Percentiles rank a stretch among this genome's conserved stretches.
Conservation (phyloP, 805 yeast species). For the Suhomyces emberorum region DNA sequence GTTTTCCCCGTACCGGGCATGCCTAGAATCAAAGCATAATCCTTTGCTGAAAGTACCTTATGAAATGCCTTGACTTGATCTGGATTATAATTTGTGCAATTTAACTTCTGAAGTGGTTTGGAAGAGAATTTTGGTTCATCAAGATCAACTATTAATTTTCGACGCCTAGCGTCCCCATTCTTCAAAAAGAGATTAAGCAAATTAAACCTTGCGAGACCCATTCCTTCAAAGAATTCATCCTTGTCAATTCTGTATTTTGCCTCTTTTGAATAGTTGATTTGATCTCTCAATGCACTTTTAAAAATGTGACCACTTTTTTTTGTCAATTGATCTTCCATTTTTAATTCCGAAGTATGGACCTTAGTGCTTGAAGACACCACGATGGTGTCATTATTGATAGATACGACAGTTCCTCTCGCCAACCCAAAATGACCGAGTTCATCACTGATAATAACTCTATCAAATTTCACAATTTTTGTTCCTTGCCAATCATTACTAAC, state of each 20-base stretch:
- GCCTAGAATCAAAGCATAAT: conserved; percentile 80
- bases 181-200: conserved; percentile 62
- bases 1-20: conserved; percentile 99
- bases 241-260: conserved; percentile 65
- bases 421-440: conserved; percentile 75
- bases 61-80: conserved; percentile 74
- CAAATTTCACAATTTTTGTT: conserved; percentile 55
- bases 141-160: conserved; percentile 55
- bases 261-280: conserved; percentile 6
- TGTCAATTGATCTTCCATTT: conserved; percentile 16
- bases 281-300: conserved; percentile 41
- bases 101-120: conserved; percentile 19
- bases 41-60: conserved; percentile 59
- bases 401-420: conserved; percentile 56
- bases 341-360: conserved; percentile 43
- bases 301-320: conserved; percentile 38
- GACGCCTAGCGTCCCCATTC: conserved; percentile 42
- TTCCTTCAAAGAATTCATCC: conserved; percentile 72
- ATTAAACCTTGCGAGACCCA: conserved; percentile 75
- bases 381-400: conserved; percentile 41
- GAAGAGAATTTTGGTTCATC: conserved; percentile 41
- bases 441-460: conserved; percentile 72
- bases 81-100: conserved; percentile 45
- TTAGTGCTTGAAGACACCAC: conserved; percentile 53
- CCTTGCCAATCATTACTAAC: conserved; percentile 1